These are phyloP conservation scores for Tausonia pullulans DNA, from an alignment of 1,284 basidiomycete species.

Conservation along the genomic window DNA sequence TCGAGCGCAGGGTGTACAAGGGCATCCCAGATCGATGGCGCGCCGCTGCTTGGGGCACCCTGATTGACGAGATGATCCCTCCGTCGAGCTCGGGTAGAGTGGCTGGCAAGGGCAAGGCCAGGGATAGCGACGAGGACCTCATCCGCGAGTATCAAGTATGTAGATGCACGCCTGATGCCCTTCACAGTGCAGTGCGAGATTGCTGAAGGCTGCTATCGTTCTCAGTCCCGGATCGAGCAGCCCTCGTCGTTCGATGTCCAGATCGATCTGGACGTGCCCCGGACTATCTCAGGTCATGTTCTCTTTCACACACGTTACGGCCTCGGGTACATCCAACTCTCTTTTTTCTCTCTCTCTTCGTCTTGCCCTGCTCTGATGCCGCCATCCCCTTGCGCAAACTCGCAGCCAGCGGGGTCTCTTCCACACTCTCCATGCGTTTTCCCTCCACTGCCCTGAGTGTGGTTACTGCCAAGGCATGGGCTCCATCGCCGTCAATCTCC, in stretches of 20 bases:
- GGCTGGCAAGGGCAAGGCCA: slow-evolving; percentile 23
- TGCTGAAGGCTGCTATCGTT: background rate
- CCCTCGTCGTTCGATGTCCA: slow-evolving; percentile 87
- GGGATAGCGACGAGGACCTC: slow-evolving; percentile 24
- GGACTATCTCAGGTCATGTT: slow-evolving; percentile 90
- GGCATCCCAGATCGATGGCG: slow-evolving; percentile 96
- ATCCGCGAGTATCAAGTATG: slow-evolving; percentile 44
- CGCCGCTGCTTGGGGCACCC: slow-evolving; percentile 75
- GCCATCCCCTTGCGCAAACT: background rate
- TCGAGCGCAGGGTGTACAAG: slow-evolving; percentile 71
- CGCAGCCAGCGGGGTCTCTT: slow-evolving; percentile 83
- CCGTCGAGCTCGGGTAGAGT: slow-evolving; percentile 31
- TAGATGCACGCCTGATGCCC: background rate
- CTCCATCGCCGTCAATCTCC: slow-evolving; percentile 83
- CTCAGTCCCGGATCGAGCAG: slow-evolving; percentile 50
- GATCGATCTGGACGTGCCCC: slow-evolving; percentile 94
- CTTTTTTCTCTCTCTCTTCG: background rate
- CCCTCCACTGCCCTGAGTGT: slow-evolving; percentile 69
- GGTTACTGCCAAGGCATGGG: slow-evolving; percentile 99
- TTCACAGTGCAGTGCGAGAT: background rate
- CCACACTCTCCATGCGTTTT: slow-evolving; percentile 86
- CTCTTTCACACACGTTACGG: slow-evolving; percentile 95
- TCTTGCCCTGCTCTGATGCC: background rate
- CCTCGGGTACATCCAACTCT: slow-evolving; percentile 51
- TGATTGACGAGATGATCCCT: slow-evolving; percentile 39